Evolutionary conservation across 1,284 basidiomycete species (phyloP), one percentile per base, ranked within the genome.

Genomic region (Tausonia pullulans): DNA sequence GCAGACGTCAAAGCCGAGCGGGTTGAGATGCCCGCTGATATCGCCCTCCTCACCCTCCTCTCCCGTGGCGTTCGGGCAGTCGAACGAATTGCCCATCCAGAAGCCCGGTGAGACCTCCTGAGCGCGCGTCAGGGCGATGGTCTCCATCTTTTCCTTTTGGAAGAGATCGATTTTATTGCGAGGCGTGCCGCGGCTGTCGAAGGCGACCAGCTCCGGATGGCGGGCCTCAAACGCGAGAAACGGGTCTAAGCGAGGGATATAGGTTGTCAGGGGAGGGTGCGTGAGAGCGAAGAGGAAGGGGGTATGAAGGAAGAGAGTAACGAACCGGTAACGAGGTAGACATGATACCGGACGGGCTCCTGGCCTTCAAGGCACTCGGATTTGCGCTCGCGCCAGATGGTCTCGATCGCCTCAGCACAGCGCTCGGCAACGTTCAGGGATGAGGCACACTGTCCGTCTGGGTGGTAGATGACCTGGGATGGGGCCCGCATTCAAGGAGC

Each of bases 41-140:
- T 55, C 59, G 3, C 48, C 63, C n/a, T 52, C 63, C 10, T 55
- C 59, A 2, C 16, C 59, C 27, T 10, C 40, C 48, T 60, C 46
- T 9, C 11, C 6, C 13, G 4, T n/a, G 41, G 46, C 50, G 45
- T 50, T 48, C 54, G 64, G 64, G 6, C 77, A 72, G 67, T 79
- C 77, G 51, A 71, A 73, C 45, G 76, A 73, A 66, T 78, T 78
- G 3, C 76, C 76, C 43, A 73, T 68, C 78, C 79, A 83, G 67
- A 84, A 79, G 16, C 80, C 79, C 49, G 79, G 77, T 14, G 79
- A 78, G 60, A 95, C 91, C 77, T 92, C 88, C 44, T 84, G 85
- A 2, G 90, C 90, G 60, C 84, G 82, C 0, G 93, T 96, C 66
- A 95, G 79, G 70, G 88, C 85, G 41, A 87, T 81, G 88, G 94